phyloP scores from a whole-genome alignment of 768 basidiomycete species.

The Pleurotus citrinopileatus region DNA sequence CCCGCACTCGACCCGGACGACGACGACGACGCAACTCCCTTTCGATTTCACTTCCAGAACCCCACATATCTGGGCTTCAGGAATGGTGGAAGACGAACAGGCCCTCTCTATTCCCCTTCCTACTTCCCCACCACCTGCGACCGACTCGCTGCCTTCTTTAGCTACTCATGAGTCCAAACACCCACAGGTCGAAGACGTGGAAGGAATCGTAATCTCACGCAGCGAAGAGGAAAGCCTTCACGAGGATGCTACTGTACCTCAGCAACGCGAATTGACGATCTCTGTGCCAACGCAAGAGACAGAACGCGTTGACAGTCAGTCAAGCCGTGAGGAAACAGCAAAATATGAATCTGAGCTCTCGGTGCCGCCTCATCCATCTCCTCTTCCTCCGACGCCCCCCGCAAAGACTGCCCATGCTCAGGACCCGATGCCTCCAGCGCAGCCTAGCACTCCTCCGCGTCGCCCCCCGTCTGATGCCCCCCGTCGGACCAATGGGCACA shows the following conservation, averaged over 20 bases:
- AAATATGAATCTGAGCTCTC: neutral
- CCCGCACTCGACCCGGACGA: neutral
- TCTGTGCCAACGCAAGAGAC: too few relatives aligned
- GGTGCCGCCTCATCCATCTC: neutral
- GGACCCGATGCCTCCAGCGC: neutral
- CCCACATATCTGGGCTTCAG: neutral
- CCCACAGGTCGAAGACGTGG: neutral
- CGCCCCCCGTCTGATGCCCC: neutral
- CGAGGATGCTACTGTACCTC: too few relatives aligned
- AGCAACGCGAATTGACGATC: too few relatives aligned
- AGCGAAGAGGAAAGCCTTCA: too few relatives aligned
- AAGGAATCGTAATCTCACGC: neutral
- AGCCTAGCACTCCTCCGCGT: neutral
- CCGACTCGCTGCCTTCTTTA: neutral
- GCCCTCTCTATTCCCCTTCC: slow-evolving; percentile 9
- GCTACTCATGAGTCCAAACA: neutral
- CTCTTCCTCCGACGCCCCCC: slow-evolving; percentile 9
- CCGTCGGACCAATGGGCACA: slow-evolving; percentile 9
- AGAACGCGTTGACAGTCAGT: too few relatives aligned
- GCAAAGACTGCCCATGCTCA: neutral
- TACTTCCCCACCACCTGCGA: neutral
- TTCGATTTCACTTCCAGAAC: neutral
- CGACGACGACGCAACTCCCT: neutral
- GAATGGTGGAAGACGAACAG: slow-evolving; percentile 8
- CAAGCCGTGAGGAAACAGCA: too few relatives aligned